Base-by-base conservation (phyloP, 768 basidiomycete species). In the Lactarius sp. region DNA sequence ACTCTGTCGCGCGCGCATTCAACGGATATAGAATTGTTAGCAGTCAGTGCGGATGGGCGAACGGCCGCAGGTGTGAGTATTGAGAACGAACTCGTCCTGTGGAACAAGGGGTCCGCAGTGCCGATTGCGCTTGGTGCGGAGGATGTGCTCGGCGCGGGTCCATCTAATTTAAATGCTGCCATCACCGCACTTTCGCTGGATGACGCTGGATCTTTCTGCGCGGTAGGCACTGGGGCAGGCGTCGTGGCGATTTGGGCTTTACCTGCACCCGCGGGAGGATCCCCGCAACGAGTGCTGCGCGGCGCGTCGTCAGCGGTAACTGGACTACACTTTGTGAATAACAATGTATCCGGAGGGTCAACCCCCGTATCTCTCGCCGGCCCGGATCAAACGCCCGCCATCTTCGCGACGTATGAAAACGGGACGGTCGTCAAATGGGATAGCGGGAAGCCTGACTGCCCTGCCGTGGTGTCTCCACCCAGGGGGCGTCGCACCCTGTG, bases 11-110 rank as follows among this genome's bases (percentile, higher is more conserved):
- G 92, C n/a, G 81, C 84, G 4, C 92, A 92, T 69, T 74, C 83
- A 1, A 87, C 86, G 27, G 95, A 97, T 68, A 83, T 96, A 13
- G 93, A 94, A 64, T 77, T 94, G 20, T 76, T 95, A 22, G 86
- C 88, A 1, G 74, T 84, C 1, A 92, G 87, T 70, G 78, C 77
- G 54, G 83, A 89, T 68, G 87, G 88, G n/a, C 75, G 77, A 44
- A 73, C 85, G 2, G 75, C 90, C 49, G 82, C 86, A 16, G 85
- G 87, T 4, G 85, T 93, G 37, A 90, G 90, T 6, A 71, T 92
- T 57, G 85, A 88, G 69, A 92, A 91, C 70, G 88, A 92, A 71
- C 76, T 94, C 46, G 79, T 79, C 57, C 76, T 92, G 9, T 92
- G 90, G 90, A 78, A 80, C 42, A 75, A 76, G 58, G 79, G 79